Evolutionary conservation across 2,329 filamentous ascomycete genomes (phyloP), one percentile per base, ranked within the genome.

Genomic region (Colletotrichum sp.): DNA sequence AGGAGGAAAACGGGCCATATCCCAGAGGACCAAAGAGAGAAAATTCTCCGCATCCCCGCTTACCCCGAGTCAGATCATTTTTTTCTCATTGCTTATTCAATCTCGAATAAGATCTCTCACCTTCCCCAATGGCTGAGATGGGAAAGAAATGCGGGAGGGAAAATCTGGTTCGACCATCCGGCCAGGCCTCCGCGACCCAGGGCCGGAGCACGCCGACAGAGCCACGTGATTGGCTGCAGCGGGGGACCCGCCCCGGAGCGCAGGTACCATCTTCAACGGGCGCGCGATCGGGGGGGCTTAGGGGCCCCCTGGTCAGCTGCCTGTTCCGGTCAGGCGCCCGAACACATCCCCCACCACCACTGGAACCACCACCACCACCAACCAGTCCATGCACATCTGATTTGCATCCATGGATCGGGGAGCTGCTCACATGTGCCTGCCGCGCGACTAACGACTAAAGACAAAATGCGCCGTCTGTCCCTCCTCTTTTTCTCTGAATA

Each of bases 321-420:
- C 74, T 74, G 38, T 55, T 76, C 18, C 48, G 70, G 74, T 34
- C 70, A 76, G 71, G 74, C 65, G 74, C 48, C 65, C 57, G 36
- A 65, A 94, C 1, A 90, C 15, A 43, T 32, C 66, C 18, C 18
- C n/a, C n/a, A 21, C 43, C 38, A 48, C 18, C 7, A 10, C 30
- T 32, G 30, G 30, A 32, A 12, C 28, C 30, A 57, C 48, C 30
- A 21, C 30, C 30, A 28, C 18, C 52, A 66, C 72, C 34, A 71
- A 32, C 28, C 12, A 12, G 55, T 30, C 3, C 30, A 28, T 28
- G 38, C 38, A 43, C 70, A 76, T 69, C 57, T 76, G 34, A 13
- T 52, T 13, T 24, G 43, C 43, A 52, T 48, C 38, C 38, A 48
- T 48, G 6, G 38, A 48, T 52, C 43, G 43, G 43, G 43, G 52